Evolutionary conservation across 345 rosid species (phyloP).

Genomic region (Eucalyptus sp.): DNA sequence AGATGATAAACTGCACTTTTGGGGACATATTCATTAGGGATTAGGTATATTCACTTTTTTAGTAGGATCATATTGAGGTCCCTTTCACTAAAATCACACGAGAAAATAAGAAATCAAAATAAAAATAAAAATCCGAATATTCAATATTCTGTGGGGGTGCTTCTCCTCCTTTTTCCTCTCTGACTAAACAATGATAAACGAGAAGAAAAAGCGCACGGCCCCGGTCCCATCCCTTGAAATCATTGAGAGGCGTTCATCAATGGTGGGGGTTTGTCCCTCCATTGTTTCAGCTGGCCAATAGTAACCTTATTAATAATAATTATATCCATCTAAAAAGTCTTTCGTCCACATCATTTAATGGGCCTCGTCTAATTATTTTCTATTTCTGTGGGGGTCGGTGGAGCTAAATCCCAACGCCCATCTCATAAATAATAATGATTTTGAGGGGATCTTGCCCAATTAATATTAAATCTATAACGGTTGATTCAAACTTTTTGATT

Average conservation of each 20-base stretch:
- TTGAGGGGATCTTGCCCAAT: accelerated
- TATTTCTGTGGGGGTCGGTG: not conserved
- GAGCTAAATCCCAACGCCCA: not conserved
- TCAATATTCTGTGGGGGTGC: not conserved
- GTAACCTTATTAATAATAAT: not conserved
- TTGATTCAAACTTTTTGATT: not conserved
- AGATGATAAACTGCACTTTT: not conserved
- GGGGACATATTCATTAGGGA: not conserved
- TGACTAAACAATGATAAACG: not conserved
- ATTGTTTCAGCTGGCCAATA: not conserved
- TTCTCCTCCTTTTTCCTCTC: not conserved
- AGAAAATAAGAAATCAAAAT: not conserved
- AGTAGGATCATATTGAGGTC: not conserved
- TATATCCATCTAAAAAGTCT: not conserved
- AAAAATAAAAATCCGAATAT: not conserved
- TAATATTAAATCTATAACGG: accelerated
- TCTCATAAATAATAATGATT: not conserved
- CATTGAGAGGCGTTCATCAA: not conserved
- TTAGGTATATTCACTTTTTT: not conserved
- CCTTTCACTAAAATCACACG: not conserved
- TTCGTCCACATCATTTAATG: not conserved
- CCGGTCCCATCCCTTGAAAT: not conserved
- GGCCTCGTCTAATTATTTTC: not conserved
- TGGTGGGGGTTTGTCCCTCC: not conserved
- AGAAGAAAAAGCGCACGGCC: not conserved